phyloP scores from a whole-genome alignment of 139 green algal genomes.

The Choricystis sp. region DNA sequence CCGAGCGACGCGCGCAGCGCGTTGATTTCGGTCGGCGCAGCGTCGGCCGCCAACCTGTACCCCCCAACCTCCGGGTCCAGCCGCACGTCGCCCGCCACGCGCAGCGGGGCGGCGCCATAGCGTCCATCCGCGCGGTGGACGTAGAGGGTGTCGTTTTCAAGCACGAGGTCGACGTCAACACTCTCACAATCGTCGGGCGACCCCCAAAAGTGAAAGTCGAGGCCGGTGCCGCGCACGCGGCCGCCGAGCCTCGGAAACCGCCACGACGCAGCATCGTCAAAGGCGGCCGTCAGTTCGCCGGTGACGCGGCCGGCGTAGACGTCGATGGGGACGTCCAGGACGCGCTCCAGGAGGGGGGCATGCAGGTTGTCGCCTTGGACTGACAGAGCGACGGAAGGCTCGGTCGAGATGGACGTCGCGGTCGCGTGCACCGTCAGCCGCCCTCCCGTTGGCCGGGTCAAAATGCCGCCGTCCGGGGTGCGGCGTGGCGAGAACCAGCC shows the following conservation, averaged over 20 bases:
- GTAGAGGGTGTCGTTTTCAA: slow-evolving; percentile 81
- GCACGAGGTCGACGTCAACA: slow-evolving; percentile 67
- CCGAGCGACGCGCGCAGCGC: slow-evolving; percentile 67
- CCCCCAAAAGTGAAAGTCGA: slow-evolving; percentile 90
- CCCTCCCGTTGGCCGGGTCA: no score
- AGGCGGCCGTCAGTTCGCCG: slow-evolving; percentile 49
- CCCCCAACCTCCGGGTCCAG: slow-evolving; percentile 61
- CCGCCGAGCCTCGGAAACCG: slow-evolving; percentile 61
- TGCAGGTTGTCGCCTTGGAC: slow-evolving; percentile 42
- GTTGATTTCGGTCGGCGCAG: slow-evolving; percentile 69
- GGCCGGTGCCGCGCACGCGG: slow-evolving; percentile 24
- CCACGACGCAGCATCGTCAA: slow-evolving; percentile 41
- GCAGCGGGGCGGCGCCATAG: slow-evolving; percentile 59
- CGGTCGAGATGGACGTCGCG: slow-evolving; percentile 2
- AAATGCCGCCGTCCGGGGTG: no score
- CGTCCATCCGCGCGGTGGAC: slow-evolving; percentile 65
- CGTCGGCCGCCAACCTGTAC: slow-evolving; percentile 56
- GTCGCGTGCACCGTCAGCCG: slow-evolving; percentile 26
- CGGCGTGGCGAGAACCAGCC: no score
- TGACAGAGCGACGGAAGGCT: slow-evolving; percentile 8
- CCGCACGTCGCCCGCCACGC: slow-evolving; percentile 71
- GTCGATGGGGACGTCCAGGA: slow-evolving; percentile 83
- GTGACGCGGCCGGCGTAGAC: slow-evolving; percentile 48
- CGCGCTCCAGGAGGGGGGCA: slow-evolving; percentile 62
- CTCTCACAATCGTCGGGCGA: slow-evolving; percentile 65